These are phyloP conservation scores for Musa beccarii DNA, from an alignment of 176 grass and related monocot genomes.

Conservation along the genomic window DNA sequence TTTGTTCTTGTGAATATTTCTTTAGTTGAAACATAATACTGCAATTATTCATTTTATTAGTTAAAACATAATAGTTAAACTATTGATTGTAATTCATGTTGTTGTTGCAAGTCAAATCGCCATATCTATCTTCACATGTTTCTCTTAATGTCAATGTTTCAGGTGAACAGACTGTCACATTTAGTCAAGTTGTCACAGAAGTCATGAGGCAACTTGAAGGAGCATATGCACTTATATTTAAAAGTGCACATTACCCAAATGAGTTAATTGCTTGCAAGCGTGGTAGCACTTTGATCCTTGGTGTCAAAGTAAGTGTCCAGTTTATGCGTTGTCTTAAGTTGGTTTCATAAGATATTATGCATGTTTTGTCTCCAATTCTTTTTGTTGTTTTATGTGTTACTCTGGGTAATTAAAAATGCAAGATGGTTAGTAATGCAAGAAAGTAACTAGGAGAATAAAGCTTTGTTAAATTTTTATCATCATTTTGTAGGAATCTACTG, in stretches of 20 bases:
- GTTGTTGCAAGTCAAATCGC: not conserved
- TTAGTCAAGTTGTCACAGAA: slow-evolving; percentile 89
- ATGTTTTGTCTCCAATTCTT: not conserved
- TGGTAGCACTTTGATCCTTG: slow-evolving; percentile 72
- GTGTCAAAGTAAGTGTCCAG: slow-evolving; percentile 60
- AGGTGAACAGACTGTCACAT: slow-evolving; percentile 53
- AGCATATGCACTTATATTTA: slow-evolving; percentile 91
- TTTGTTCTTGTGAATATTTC: not conserved
- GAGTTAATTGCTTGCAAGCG: slow-evolving; percentile 82
- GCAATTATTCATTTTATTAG: not conserved
- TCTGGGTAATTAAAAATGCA: not conserved
- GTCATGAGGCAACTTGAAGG: slow-evolving; percentile 98
- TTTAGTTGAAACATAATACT: not conserved
- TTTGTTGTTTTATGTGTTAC: not conserved
- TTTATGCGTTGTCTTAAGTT: slow-evolving; percentile 1
- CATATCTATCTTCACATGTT: not conserved
- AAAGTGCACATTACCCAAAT: slow-evolving; percentile 87
- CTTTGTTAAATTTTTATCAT: not conserved
- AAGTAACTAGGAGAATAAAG: not conserved
- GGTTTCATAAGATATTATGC: slow-evolving; percentile 1
- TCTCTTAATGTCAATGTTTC: slow-evolving; percentile 8
- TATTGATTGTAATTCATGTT: not conserved
- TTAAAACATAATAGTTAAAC: not conserved
- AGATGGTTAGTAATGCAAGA: not conserved
- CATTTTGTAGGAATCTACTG: not conserved